These are phyloP conservation scores for Marvania coccoides DNA, from an alignment of 139 green algal species.

Conservation along the genomic window DNA sequence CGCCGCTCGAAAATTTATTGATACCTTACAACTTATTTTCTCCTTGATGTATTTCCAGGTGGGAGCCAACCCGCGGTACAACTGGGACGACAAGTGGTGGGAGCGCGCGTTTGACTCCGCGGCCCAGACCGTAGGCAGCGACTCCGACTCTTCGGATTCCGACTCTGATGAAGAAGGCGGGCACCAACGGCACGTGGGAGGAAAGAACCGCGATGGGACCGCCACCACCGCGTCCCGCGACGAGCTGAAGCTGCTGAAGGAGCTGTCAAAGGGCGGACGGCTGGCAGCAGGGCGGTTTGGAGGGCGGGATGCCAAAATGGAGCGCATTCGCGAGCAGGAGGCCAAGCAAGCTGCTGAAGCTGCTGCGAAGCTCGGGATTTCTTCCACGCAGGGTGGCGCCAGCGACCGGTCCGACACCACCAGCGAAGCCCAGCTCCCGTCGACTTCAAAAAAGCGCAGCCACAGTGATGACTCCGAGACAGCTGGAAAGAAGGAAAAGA, in stretches of 20 bases:
- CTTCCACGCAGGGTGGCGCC: background rate
- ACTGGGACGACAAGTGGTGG: conserved; percentile 72
- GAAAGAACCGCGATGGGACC: conserved; percentile 59
- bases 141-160: conserved; percentile 3
- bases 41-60: conserved; percentile 36
- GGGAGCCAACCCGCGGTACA: conserved; percentile 38
- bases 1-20: too few relatives aligned
- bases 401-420: conserved; percentile 21
- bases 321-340: conserved; percentile 58
- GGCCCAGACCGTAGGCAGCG: conserved; percentile 23
- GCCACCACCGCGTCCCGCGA: conserved; percentile 26
- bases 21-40: background rate
- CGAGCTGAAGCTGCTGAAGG: conserved; percentile 54
- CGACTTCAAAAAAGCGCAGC: background rate
- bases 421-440: conserved; percentile 12
- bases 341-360: conserved; percentile 6
- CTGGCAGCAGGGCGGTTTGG: conserved; percentile 45
- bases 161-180: background rate
- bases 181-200: background rate
- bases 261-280: conserved; percentile 53
- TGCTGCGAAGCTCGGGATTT: conserved; percentile 11
- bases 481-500: background rate
- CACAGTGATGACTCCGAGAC: background rate
- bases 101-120: conserved; percentile 65
- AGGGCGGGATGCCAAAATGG: conserved; percentile 71